A percentile compares a stretch with the other conserved stretches of the same genome.
Conservation (phyloP, 257 asterid species). For the Asclepias syriaca region DNA sequence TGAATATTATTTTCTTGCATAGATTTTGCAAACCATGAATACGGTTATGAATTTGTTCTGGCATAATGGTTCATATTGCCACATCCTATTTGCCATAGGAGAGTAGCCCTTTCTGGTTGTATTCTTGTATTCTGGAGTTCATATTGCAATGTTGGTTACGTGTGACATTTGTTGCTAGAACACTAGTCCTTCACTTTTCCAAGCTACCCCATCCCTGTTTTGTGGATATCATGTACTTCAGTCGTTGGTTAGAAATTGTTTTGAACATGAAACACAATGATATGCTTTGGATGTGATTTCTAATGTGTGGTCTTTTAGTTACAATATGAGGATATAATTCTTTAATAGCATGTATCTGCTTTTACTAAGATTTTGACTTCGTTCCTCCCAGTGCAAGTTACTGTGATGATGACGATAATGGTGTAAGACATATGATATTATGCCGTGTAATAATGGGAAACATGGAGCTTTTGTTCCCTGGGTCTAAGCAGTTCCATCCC, state of each 20-base stretch:
- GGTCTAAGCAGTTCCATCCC: slow-evolving; percentile 83
- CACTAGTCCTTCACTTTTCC: background rate
- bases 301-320: background rate
- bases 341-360: background rate
- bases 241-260: background rate
- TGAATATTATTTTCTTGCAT: background rate
- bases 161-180: background rate
- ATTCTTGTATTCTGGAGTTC: background rate
- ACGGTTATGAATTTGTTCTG: background rate
- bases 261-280: background rate
- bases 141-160: background rate
- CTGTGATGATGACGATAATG: slow-evolving; percentile 90
- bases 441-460: slow-evolving; percentile 53
- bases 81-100: background rate
- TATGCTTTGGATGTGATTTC: background rate
- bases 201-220: too few relatives aligned
- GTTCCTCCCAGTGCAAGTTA: slow-evolving; percentile 48
- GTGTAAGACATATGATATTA: slow-evolving; percentile 53
- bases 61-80: background rate
- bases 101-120: background rate
- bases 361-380: slow-evolving; percentile 7
- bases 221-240: too few relatives aligned
- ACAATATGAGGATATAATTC: background rate
- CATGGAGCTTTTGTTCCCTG: slow-evolving; percentile 68
- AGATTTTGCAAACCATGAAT: background rate